phyloP scores from a whole-genome alignment of 2,329 filamentous ascomycete genomes.

The Purpureocillium takamizusanense region DNA sequence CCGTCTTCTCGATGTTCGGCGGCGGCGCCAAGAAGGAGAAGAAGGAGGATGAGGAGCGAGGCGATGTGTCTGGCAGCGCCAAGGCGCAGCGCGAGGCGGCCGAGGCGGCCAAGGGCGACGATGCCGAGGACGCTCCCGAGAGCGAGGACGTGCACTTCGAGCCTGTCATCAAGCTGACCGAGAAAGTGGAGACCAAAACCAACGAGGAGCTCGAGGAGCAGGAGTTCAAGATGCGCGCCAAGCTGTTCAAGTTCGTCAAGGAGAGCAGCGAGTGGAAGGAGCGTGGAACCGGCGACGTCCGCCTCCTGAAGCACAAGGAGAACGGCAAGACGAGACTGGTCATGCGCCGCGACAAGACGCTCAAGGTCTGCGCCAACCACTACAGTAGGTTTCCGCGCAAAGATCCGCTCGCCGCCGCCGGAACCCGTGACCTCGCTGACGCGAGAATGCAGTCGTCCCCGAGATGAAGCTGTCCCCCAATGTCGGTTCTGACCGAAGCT shows the following conservation, averaged over 20 bases:
- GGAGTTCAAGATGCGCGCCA: slow-evolving; percentile 98
- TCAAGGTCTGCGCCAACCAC: slow-evolving; percentile 99
- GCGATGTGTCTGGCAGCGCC: slow-evolving; percentile 81
- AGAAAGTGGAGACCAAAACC: slow-evolving; percentile 95
- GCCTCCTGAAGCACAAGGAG: slow-evolving; percentile 97
- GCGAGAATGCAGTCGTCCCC: slow-evolving; percentile 61
- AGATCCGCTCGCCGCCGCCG: neutral
- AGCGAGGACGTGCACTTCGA: slow-evolving; percentile 95
- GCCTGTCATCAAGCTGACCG: slow-evolving; percentile 89
- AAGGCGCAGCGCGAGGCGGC: slow-evolving; percentile 65
- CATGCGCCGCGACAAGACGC: slow-evolving; percentile 98
- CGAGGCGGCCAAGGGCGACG: slow-evolving; percentile 46
- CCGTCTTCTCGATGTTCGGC: slow-evolving; percentile 97
- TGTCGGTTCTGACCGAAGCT: slow-evolving; percentile 94
- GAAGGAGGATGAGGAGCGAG: slow-evolving; percentile 73
- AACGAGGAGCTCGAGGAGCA: slow-evolving; percentile 98
- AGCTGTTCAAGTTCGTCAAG: slow-evolving; percentile 96
- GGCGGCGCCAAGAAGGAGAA: slow-evolving; percentile 95
- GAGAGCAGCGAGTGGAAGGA: slow-evolving; percentile 97
- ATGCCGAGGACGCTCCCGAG: slow-evolving; percentile 72
- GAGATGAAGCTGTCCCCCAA: slow-evolving; percentile 99
- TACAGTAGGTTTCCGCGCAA: slow-evolving; percentile 62
- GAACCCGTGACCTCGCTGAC: neutral
- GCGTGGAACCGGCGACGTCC: slow-evolving; percentile 91
- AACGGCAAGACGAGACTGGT: slow-evolving; percentile 95